Base-by-base conservation (phyloP, 345 rosid species). In the Arabis hirsuta region DNA sequence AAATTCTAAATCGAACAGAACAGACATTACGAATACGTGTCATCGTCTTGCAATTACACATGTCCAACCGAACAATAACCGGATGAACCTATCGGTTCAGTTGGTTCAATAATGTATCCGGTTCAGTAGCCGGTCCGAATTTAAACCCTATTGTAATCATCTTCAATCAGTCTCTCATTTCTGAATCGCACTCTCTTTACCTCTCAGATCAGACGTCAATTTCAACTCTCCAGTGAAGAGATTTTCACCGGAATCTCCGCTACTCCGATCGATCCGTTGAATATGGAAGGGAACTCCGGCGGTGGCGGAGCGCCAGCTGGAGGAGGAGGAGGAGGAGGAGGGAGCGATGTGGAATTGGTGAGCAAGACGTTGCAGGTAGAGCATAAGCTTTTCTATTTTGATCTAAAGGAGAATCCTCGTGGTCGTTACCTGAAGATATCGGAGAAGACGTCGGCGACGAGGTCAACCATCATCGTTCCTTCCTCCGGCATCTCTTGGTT, bases 401-500 rank as follows among this genome's bases (percentile, higher is more conserved):
- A 93, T 85, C 90, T 91, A 47, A 91, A 91, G 71, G 97, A 91
- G 88, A 91, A 94, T 56, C 97, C 97, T 26, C 89, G 98, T 13
- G 99, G 99, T 5, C 81, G 99, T 22, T 95, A 95, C 81, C 81
- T 95, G 27, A 95, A 95, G 83, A 90, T 95, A 69, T 95, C 97
- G 7, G 97, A 95, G 89, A 95, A 95, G 78, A 95, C 99, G 13
- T 90, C 97, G n/a, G 93, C 99, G 45, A 95, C 97, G 26, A 81
- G 99, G 84, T 91, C 99, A 80, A 95, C 99, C 68, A 91, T 95
- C 86, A 95, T 95, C 48, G 96, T 95, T 41, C 99, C 99, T 56
- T 95, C 81, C 75, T 86, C 97, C 0, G 99, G 99, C 67, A 88
- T 95, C 76, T 88, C 99, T 27, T 95, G 99, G 99, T 95, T 95